A percentile compares a stretch with the other conserved stretches of the same genome.
Conservation (phyloP, 225 moss, liverwort and hornwort genomes). For the Lunularia cruciata region DNA sequence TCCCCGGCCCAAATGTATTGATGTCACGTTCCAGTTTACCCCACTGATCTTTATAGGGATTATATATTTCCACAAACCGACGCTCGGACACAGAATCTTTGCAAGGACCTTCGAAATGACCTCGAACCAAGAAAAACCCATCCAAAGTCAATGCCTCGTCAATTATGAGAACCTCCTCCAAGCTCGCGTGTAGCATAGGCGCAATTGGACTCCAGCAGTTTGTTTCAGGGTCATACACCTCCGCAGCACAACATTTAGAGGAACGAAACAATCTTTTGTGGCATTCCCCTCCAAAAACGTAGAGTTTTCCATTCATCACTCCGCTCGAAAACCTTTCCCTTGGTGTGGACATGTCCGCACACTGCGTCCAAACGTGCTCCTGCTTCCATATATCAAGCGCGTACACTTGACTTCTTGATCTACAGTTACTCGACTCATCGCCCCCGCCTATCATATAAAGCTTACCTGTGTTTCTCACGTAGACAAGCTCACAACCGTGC, state of each 20-base stretch:
- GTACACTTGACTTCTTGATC: conserved; percentile 31
- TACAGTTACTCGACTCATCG: conserved; percentile 23
- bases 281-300: conserved; percentile 36
- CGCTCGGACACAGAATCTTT: conserved; percentile 19
- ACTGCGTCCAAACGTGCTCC: conserved; percentile 27
- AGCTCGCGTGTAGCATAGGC: conserved; percentile 33
- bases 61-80: conserved; percentile 37
- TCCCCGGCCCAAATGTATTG: conserved; percentile 36
- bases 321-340: conserved; percentile 40
- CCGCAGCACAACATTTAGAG: conserved; percentile 19
- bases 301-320: conserved; percentile 39
- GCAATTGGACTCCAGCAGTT: conserved; percentile 34
- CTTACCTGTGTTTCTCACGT: conserved; percentile 20
- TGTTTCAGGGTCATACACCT: conserved; percentile 30
- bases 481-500: conserved; percentile 31
- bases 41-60: conserved; percentile 39
- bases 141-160: conserved; percentile 39
- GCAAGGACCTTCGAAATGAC: conserved; percentile 23
- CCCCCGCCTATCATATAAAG: conserved; percentile 35
- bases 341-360: conserved; percentile 35
- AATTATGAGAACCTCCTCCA: conserved; percentile 29
- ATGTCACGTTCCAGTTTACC: conserved; percentile 44
- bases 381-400: conserved; percentile 28
- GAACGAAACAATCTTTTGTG: conserved; percentile 3
- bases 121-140: conserved; percentile 35